These are phyloP conservation scores for Wickerhamomyces sp. DNA, from an alignment of 1,139 yeast genomes.

Conservation along the genomic window DNA sequence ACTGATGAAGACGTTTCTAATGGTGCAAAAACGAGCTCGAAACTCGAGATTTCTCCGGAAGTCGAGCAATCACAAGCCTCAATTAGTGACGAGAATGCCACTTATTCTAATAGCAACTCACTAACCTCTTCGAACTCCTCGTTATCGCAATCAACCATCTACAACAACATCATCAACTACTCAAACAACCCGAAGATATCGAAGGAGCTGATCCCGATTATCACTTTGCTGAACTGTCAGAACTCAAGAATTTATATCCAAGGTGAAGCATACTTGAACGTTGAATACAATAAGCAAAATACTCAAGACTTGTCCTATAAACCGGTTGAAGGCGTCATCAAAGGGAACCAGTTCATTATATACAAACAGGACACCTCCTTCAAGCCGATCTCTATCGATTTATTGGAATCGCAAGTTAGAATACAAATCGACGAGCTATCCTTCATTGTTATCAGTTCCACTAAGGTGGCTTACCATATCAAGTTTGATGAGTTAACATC, in stretches of 20 bases:
- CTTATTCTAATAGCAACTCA: conserved; percentile 1
- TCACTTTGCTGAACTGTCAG: conserved; percentile 49
- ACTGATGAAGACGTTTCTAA: too few relatives aligned
- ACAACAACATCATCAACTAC: conserved; percentile 8
- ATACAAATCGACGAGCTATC: conserved; percentile 60
- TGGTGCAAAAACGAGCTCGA: too few relatives aligned
- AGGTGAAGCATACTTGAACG: conserved; percentile 9
- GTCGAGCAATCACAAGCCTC: too few relatives aligned
- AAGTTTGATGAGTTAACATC: conserved; percentile 51
- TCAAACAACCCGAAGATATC: conserved; percentile 8
- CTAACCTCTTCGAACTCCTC: conserved; percentile 3
- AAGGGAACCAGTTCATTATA: conserved; percentile 11
- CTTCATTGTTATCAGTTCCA: conserved; percentile 69
- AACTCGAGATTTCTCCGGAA: too few relatives aligned
- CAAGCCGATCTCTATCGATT: conserved; percentile 69
- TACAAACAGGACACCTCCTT: conserved; percentile 1
- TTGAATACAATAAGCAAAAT: conserved; percentile 8
- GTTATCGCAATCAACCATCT: conserved; percentile 3
- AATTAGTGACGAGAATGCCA: too few relatives aligned
- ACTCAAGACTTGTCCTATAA: conserved; percentile 10
- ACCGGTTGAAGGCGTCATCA: conserved; percentile 11
- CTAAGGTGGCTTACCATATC: conserved; percentile 59
- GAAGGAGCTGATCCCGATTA: conserved; percentile 46
- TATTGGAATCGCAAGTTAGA: conserved; percentile 68
- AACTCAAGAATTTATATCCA: conserved; percentile 41